Evolutionary conservation across 441 rosid species (phyloP).

Genomic region (Capsella rubella): DNA sequence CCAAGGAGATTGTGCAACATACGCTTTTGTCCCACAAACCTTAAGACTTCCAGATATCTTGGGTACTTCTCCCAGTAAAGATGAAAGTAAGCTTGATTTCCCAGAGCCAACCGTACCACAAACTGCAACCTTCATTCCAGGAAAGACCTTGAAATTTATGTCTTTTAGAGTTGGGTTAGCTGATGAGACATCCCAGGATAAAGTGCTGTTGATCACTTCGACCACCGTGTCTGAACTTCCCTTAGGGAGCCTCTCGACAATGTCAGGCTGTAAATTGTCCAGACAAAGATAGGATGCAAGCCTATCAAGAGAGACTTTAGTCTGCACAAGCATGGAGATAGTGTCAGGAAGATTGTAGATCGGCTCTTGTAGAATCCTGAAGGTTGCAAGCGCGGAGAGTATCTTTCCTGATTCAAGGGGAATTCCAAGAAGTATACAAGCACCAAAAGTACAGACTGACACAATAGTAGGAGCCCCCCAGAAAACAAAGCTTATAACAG

Average conservation of each 20-base stretch:
- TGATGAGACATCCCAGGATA: conserved; percentile 54
- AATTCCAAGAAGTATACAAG: conserved; percentile 49
- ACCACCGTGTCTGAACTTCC: conserved; percentile 43
- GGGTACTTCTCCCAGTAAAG: conserved; percentile 57
- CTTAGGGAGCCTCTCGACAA: conserved; percentile 39
- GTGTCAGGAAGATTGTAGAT: conserved; percentile 52
- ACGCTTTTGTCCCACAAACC: conserved; percentile 53
- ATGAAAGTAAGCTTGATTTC: conserved; percentile 58
- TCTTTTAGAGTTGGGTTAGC: conserved; percentile 46
- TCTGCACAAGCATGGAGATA: conserved; percentile 51
- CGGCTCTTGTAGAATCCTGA: conserved; percentile 51
- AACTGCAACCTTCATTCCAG: conserved; percentile 55
- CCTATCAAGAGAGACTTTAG: conserved; percentile 59
- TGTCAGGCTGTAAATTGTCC: conserved; percentile 47
- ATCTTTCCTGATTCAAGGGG: conserved; percentile 54
- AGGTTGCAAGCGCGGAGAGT: conserved; percentile 55
- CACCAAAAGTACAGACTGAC: conserved; percentile 47
- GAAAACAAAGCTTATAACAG: conserved; percentile 45
- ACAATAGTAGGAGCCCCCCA: conserved; percentile 56
- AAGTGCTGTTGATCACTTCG: conserved; percentile 45
- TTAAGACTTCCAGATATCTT: conserved; percentile 47
- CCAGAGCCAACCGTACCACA: conserved; percentile 64
- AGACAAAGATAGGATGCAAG: conserved; percentile 52
- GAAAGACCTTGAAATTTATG: conserved; percentile 44
- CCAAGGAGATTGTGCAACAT: conserved; percentile 65